A percentile compares a stretch with the other conserved stretches of the same genome.
These are phyloP conservation scores for Cladosporium sp. DNA, from an alignment of 2,329 filamentous ascomycete species.

Conservation along the genomic window DNA sequence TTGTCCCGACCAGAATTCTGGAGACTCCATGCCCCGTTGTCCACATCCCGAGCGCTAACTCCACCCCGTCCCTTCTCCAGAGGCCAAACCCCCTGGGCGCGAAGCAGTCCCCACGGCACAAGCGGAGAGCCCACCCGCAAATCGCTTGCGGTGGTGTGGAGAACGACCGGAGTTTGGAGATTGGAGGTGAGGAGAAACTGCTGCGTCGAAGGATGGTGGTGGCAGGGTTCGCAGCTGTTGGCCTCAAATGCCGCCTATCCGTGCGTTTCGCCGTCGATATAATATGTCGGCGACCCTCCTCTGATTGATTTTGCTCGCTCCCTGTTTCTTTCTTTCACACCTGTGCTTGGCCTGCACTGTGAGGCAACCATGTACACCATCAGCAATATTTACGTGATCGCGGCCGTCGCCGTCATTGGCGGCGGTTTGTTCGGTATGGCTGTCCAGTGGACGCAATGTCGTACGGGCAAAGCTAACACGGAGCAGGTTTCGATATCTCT, in stretches of 20 bases:
- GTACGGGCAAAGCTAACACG: neutral
- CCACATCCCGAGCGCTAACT: conserved; percentile 5
- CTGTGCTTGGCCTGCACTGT: neutral
- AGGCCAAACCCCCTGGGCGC: neutral
- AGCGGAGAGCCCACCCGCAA: conserved; percentile 10
- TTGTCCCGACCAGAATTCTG: neutral
- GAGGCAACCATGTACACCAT: conserved; percentile 31
- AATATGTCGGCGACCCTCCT: neutral
- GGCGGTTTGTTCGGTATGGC: conserved; percentile 62
- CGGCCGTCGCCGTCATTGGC: conserved; percentile 54
- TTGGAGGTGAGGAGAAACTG: neutral
- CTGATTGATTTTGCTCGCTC: neutral
- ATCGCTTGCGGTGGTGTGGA: conserved; percentile 7
- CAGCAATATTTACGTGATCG: conserved; percentile 54
- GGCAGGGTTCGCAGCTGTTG: neutral
- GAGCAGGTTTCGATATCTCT: conserved; percentile 59
- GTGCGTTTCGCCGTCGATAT: conserved; percentile 6
- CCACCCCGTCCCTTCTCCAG: neutral
- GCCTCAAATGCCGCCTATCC: conserved; percentile 6
- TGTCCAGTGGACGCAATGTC: neutral
- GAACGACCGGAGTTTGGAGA: conserved; percentile 5
- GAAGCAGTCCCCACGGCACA: conserved; percentile 7
- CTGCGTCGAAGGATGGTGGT: neutral
- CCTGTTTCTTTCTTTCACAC: neutral
- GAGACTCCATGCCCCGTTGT: neutral